Base-by-base conservation (phyloP, 2,329 filamentous ascomycete species). In the Trichoderma asperellum region DNA sequence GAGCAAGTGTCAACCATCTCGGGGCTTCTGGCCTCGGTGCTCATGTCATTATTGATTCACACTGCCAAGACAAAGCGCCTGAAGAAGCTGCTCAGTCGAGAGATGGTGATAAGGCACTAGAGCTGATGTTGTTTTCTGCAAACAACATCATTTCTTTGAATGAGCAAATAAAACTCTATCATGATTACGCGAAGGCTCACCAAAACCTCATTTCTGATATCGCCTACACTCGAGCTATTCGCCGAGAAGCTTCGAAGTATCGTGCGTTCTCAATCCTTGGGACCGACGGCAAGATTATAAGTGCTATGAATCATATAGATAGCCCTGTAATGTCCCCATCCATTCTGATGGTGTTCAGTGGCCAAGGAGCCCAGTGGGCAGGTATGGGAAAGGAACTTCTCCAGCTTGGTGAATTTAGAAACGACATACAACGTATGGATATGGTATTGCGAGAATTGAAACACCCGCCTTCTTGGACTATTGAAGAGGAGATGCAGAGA, bases 301-400 rank as follows among this genome's bases (percentile, higher is more conserved):
- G 16, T 16, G 59, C 61, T 5, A 8, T 55, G 12, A 34, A 6
- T 14, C 40, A 12, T 11, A n/a, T 34, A 10, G 40, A 59, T 35
- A 24, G 32, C 5, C 55, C 61, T 5, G 29, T 18, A 2, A 21
- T 24, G 14, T 5, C 52, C 14, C 11, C 58, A 14, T 68, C 57
- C 18, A 56, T 70, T 21, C 47, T 52, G 57, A 74, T 73, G 21
- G 74, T 80, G 0, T 80, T 80, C 60, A 79, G 74, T 11, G 79
- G 79, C 5, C 78, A 81, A 24, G 79, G 79, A 12, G 77, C 78
- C 0, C 79, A 81, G 56, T 80, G 77, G 75, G 59, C 68, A 8
- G 72, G 67, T 1, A 80, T 81, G 79, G 79, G 77, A 0, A 71
- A 70, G 4, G 75, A 77, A n/a, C 70, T 80, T n/a, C 69, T 78